phyloP scores from a whole-genome alignment of 768 basidiomycete species.

The Termitomyces sp. region DNA sequence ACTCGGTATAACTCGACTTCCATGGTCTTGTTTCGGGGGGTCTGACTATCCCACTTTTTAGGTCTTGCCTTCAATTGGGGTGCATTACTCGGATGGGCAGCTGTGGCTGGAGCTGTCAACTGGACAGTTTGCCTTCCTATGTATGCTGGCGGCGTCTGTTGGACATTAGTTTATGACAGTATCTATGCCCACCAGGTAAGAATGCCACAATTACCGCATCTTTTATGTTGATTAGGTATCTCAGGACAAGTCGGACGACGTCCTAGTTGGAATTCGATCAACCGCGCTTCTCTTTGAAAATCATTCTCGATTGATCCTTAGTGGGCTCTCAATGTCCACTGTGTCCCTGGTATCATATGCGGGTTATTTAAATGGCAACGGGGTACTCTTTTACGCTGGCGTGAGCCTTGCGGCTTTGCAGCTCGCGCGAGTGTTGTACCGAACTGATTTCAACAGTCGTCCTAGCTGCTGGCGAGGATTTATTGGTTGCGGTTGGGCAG shows the following conservation, averaged over 20 bases:
- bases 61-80: constrained; percentile 99
- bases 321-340: constrained; percentile 65
- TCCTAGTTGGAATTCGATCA: constrained; percentile 82
- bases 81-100: constrained; percentile 92
- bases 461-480: constrained; percentile 90
- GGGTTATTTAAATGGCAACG: constrained; percentile 75
- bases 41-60: constrained; percentile 20
- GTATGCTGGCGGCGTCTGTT: constrained; percentile 84
- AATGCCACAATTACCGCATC: constrained; percentile 4
- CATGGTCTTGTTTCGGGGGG: background rate
- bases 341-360: constrained; percentile 72
- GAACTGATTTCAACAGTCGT: constrained; percentile 71
- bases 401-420: constrained; percentile 69
- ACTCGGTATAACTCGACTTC: constrained; percentile 55
- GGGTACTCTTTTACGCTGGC: constrained; percentile 74
- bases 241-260: constrained; percentile 91
- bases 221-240: background rate
- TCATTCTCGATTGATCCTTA: constrained; percentile 68
- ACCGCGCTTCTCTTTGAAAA: constrained; percentile 89
- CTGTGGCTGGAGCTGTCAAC: constrained; percentile 73
- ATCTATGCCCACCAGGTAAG: constrained; percentile 96
- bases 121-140: constrained; percentile 84
- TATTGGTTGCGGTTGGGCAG: constrained; percentile 80
- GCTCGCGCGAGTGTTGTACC: constrained; percentile 67
- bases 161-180: constrained; percentile 96